A percentile compares a stretch with the other conserved stretches of the same genome.
Conservation (phyloP, 768 basidiomycete species). For the Mycena rosella region DNA sequence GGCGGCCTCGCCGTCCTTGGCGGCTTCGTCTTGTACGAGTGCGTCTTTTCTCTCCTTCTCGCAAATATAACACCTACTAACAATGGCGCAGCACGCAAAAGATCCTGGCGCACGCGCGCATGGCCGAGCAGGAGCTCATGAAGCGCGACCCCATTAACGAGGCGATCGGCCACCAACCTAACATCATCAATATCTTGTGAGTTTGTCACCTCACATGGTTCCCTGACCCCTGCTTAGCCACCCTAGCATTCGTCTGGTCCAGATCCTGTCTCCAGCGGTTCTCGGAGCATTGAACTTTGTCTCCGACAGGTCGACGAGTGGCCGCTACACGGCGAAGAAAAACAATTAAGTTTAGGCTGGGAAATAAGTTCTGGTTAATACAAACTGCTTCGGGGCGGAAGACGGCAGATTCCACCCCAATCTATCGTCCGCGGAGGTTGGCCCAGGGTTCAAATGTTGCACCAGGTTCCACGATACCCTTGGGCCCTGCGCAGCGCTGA, state of each 20-base stretch:
- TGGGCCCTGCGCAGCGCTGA: too few relatives aligned
- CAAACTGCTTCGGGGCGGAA: too few relatives aligned
- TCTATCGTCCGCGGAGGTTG: too few relatives aligned
- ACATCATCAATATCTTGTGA: slow-evolving; percentile 93
- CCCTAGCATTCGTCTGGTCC: slow-evolving; percentile 81
- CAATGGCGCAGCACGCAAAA: slow-evolving; percentile 77
- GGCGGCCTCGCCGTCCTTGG: slow-evolving; percentile 91
- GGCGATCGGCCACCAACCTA: slow-evolving; percentile 82
- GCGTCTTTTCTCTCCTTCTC: slow-evolving; percentile 40
- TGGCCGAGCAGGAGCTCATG: slow-evolving; percentile 77
- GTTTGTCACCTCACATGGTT: slow-evolving; percentile 36
- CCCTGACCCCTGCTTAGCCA: slow-evolving; percentile 2
- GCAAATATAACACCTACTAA: slow-evolving; percentile 1
- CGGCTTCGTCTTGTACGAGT: slow-evolving; percentile 92
- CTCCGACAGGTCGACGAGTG: too few relatives aligned
- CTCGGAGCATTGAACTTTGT: too few relatives aligned
- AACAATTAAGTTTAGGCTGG: too few relatives aligned
- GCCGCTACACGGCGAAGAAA: too few relatives aligned
- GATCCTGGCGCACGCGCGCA: slow-evolving; percentile 80
- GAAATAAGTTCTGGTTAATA: too few relatives aligned
- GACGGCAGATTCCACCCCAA: too few relatives aligned
- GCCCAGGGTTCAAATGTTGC: too few relatives aligned
- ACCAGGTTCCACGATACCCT: too few relatives aligned
- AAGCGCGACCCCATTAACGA: slow-evolving; percentile 83
- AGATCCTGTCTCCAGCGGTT: too few relatives aligned